phyloP scores from a whole-genome alignment of 2,329 filamentous ascomycete genomes.

The Beauveria pseudobassiana region DNA sequence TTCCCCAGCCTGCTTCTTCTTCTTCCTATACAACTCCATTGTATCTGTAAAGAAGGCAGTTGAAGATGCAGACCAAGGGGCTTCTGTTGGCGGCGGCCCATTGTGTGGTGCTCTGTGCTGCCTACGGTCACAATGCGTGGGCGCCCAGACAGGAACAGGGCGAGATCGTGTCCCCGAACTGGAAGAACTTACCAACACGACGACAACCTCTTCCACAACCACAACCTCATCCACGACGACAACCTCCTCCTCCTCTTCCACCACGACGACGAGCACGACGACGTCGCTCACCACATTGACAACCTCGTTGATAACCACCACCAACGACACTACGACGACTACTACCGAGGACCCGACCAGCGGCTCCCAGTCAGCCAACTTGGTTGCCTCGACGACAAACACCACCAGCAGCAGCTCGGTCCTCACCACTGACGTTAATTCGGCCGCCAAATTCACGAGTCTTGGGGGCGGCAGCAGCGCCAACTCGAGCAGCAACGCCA shows the following conservation, averaged over 20 bases:
- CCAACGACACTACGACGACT: background rate
- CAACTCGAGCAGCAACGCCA: too few species aligned
- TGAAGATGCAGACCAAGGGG: constrained; percentile 8
- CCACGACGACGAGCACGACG: background rate
- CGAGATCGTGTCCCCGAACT: background rate
- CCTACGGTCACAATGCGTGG: background rate
- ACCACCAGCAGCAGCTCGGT: background rate
- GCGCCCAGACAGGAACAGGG: background rate
- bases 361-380: background rate
- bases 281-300: background rate
- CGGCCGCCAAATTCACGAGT: background rate
- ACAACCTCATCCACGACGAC: background rate
- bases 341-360: background rate
- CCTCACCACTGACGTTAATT: background rate
- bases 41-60: constrained; percentile 1
- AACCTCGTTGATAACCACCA: background rate
- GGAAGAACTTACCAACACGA: constrained; percentile 6
- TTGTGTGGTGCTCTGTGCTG: background rate
- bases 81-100: constrained; percentile 5
- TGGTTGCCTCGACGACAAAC: background rate
- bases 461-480: background rate
- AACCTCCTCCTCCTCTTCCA: background rate
- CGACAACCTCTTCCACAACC: background rate
- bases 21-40: background rate
- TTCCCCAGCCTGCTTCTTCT: background rate